Conservation (phyloP, 2,329 filamentous ascomycete genomes). For the Hypoxylon sp. region DNA sequence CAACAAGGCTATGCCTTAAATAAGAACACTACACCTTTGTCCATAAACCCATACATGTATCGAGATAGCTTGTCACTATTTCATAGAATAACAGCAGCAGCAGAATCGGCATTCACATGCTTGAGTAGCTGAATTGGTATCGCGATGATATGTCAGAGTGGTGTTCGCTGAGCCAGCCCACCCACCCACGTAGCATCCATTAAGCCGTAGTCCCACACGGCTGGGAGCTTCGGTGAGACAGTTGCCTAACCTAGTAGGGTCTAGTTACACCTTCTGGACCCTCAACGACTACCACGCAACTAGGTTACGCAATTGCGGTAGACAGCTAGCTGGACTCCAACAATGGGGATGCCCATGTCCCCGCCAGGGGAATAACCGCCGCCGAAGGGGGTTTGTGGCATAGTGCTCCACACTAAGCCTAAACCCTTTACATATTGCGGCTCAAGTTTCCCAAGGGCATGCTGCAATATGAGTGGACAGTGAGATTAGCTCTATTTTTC, state of each 20-base stretch:
- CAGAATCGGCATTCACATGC: conserved; percentile 2
- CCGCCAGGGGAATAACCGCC: background rate
- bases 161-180: too few species aligned
- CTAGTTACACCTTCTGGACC: background rate
- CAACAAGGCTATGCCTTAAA: too few species aligned
- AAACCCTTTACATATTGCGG: conserved; percentile 14
- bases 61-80: too few species aligned
- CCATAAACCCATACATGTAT: too few species aligned
- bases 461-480: conserved; percentile 8
- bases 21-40: too few species aligned
- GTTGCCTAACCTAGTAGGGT: conserved; percentile 13
- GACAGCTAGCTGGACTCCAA: conserved; percentile 1
- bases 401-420: background rate
- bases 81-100: too few species aligned
- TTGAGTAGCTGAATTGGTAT: too few species aligned
- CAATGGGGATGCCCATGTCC: conserved; percentile 7
- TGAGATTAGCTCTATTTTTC: conserved; percentile 8
- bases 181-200: conserved; percentile 15
- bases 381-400: too few species aligned
- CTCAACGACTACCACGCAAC: background rate
- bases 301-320: background rate
- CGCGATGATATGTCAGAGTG: too few species aligned
- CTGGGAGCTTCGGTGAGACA: conserved; percentile 17
- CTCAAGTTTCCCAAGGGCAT: conserved; percentile 20
- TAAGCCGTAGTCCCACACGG: conserved; percentile 24